Base-by-base conservation (phyloP, 2,329 filamentous ascomycete genomes). In the Pyrenochaeta sp. region DNA sequence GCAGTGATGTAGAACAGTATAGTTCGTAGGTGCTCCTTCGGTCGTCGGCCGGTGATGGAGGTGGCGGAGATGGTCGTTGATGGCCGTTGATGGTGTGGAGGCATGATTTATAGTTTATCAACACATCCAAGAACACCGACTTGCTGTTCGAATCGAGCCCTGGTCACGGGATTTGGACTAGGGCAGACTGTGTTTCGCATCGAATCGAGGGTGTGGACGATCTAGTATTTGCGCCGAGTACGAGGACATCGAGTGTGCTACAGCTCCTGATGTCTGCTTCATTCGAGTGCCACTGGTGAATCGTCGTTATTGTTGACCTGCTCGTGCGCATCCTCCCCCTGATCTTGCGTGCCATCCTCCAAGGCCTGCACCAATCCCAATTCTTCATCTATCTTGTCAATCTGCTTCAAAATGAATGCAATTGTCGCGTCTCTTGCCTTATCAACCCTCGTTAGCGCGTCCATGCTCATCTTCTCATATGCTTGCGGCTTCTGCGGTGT, bases 361-460 rank as follows among this genome's bases (percentile, higher is more conserved):
- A 71, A 45, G 1, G 58, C 64, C 9, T 72, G 68, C 7, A 69
- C 48, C 24, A 72, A 52, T 57, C 72, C 72, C 56, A 74, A 37
- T 51, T 78, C 67, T 58, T 75, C 74, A 54, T 86, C 84, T 1
- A 79, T 77, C 51, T 82, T 80, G 59, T 85, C 82, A 57, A 86
- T 83, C 57, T 84, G 75, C 65, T 82, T 83, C 52, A 86, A 66
- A 42, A 86, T 74, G 58, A 83, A 85, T 1, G 78, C 73, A 58
- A 85, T 79, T 0, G 82, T 85, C 7, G 81, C 81, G 72, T 86
- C 84, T 46, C 83, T 74, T 22, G 83, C 84, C 61, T 81, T 84
- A 46, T 83, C 81, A 28, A 83, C 64, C 45, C 73, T 77, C 49
- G 64, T 69, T 43, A 84, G 62, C 2, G 75, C 72, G 40, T 79